Conservation (phyloP, 78 protist genomes). For the Dictyostelium capitatum region DNA sequence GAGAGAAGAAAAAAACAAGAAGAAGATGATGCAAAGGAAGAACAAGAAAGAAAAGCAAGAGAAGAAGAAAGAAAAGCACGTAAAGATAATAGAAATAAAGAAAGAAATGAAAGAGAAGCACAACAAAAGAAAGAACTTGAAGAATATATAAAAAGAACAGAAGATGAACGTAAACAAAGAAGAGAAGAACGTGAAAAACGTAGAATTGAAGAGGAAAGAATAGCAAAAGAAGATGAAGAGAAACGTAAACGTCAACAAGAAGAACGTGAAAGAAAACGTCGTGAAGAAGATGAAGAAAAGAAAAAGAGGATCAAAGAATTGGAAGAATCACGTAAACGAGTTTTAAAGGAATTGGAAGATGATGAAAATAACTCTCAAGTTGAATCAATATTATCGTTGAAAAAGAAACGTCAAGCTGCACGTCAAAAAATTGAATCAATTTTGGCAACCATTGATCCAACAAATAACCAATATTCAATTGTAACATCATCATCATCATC, state of each 20-base stretch:
- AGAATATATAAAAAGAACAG: conserved; percentile 65
- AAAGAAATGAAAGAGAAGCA: conserved; percentile 52
- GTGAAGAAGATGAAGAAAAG: conserved; percentile 73
- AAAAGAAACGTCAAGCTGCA: conserved; percentile 21
- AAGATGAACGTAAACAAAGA: conserved; percentile 42
- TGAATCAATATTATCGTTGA: conserved; percentile 45
- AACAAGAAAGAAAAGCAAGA: conserved; percentile 29
- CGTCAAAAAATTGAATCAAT: conserved; percentile 44
- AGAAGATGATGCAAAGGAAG: conserved; percentile 46
- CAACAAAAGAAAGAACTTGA: conserved; percentile 74
- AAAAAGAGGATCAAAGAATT: neutral
- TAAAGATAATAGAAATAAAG: conserved; percentile 32
- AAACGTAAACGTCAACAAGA: conserved; percentile 13
- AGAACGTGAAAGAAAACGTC: conserved; percentile 28
- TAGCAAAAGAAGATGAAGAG: conserved; percentile 52
- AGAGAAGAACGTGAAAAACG: conserved; percentile 69
- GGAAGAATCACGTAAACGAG: conserved; percentile 40
- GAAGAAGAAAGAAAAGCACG: conserved; percentile 51
- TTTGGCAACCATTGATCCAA: conserved; percentile 2
- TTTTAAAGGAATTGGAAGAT: conserved; percentile 56
- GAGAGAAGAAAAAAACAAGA: conserved; percentile 53
- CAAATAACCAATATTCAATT: conserved; percentile 19
- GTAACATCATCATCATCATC: too few species aligned
- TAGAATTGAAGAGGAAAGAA: conserved; percentile 41
- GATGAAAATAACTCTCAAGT: conserved; percentile 60